These are phyloP conservation scores for Apiospora rasikravindrae DNA, from an alignment of 2,329 filamentous ascomycete genomes.

Conservation along the genomic window DNA sequence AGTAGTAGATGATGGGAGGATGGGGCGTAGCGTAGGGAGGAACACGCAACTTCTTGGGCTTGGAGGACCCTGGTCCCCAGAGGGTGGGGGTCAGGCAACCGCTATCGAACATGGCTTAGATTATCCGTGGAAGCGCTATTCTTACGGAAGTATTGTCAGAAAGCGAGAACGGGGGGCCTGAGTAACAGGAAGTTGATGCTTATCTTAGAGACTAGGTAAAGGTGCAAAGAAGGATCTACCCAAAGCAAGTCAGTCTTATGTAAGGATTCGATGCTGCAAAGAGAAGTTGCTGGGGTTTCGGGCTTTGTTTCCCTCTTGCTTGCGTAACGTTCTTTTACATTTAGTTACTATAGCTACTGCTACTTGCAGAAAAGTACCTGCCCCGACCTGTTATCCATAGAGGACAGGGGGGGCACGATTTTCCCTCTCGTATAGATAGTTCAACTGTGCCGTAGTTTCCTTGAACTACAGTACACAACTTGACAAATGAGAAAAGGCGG, in stretches of 20 bases:
- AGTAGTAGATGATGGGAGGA: neutral
- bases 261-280: neutral
- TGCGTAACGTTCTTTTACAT: neutral
- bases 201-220: neutral
- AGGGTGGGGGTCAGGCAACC: neutral
- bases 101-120: neutral
- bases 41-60: neutral
- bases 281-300: neutral
- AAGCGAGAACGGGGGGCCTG: neutral
- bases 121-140: neutral
- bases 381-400: neutral
- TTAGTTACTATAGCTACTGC: neutral
- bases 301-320: neutral
- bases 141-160: neutral
- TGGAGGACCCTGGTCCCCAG: neutral
- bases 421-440: neutral
- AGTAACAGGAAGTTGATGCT: neutral
- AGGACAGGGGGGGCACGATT: neutral
- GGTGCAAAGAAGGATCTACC: neutral
- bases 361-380: neutral
- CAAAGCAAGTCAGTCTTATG: neutral
- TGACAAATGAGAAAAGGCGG: neutral
- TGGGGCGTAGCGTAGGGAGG: neutral
- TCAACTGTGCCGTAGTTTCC: neutral
- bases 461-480: neutral